phyloP scores from a whole-genome alignment of 495 filamentous ascomycete species.

The Penicillium riverlandense region DNA sequence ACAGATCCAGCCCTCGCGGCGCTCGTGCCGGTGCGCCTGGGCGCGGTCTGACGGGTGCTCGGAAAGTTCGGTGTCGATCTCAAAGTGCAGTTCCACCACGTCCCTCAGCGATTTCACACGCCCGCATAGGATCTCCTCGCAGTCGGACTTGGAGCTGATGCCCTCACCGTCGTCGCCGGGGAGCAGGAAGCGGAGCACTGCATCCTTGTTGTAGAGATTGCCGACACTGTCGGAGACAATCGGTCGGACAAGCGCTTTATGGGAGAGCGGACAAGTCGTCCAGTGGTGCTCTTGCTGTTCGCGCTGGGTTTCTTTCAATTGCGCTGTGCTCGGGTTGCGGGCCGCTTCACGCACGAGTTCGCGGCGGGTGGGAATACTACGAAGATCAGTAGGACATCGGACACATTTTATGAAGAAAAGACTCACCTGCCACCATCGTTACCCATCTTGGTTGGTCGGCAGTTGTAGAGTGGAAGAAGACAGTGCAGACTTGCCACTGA shows the following conservation, averaged over 20 bases:
- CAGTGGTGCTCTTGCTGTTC: constrained; percentile 81
- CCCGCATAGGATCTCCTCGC: constrained; percentile 59
- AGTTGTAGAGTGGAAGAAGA: neutral
- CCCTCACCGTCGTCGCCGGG: constrained; percentile 49
- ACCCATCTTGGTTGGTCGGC: constrained; percentile 56
- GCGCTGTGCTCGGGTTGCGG: constrained; percentile 70
- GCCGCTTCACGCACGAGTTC: constrained; percentile 91
- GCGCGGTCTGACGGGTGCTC: constrained; percentile 19
- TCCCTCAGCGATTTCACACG: constrained; percentile 77
- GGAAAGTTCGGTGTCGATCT: constrained; percentile 41
- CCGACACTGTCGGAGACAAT: constrained; percentile 81
- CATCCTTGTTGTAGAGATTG: constrained; percentile 91
- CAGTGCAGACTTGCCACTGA: constrained; percentile 13
- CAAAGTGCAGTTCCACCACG: constrained; percentile 82
- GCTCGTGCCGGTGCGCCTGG: constrained; percentile 27
- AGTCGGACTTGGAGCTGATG: constrained; percentile 48
- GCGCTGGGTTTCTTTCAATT: constrained; percentile 80
- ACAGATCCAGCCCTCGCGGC: constrained; percentile 64
- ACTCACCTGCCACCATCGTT: constrained; percentile 80
- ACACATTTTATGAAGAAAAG: neutral
- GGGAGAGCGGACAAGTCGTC: constrained; percentile 79
- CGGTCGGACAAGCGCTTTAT: constrained; percentile 60
- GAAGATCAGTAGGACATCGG: neutral
- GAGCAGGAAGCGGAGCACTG: constrained; percentile 74
- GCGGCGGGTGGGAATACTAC: constrained; percentile 85